phyloP scores from a whole-genome alignment of 495 filamentous ascomycete genomes.

The Durotheca rogersii region DNA sequence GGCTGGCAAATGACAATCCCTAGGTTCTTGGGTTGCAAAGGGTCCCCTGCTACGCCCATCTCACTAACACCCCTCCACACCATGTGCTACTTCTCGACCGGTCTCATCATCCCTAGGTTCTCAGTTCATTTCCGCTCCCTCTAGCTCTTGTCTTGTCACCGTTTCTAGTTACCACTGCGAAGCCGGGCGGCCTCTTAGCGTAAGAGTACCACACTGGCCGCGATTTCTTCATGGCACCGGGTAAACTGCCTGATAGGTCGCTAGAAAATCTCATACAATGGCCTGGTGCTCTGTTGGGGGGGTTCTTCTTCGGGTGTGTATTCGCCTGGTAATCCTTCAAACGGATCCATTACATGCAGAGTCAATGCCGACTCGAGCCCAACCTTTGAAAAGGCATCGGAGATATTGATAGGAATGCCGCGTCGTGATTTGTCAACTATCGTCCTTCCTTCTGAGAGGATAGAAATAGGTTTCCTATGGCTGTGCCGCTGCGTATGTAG shows the following conservation, averaged over 20 bases:
- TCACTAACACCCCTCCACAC: constrained; percentile 12
- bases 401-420: neutral
- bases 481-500: too few relatives aligned
- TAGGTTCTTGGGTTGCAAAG: neutral
- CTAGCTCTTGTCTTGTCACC: constrained; percentile 1
- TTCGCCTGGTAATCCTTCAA: too few relatives aligned
- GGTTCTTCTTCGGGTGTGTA: too few relatives aligned
- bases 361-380: too few relatives aligned
- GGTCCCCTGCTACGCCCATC: constrained; percentile 3
- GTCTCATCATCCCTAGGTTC: constrained; percentile 25
- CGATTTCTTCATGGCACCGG: too few relatives aligned
- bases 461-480: constrained; percentile 9
- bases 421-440: neutral
- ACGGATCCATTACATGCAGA: too few relatives aligned
- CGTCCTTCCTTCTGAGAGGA: constrained; percentile 8
- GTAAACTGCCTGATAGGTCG: too few relatives aligned
- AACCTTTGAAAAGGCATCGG: neutral
- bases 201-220: too few relatives aligned
- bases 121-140: constrained; percentile 10
- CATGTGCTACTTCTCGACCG: constrained; percentile 20
- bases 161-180: constrained; percentile 1
- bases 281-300: too few relatives aligned
- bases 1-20: constrained; percentile 6
- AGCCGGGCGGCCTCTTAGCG: constrained; percentile 14
- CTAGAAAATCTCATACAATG: too few relatives aligned